Base-by-base conservation (phyloP, 2,329 filamentous ascomycete species). In the Karstenula rhodostoma region DNA sequence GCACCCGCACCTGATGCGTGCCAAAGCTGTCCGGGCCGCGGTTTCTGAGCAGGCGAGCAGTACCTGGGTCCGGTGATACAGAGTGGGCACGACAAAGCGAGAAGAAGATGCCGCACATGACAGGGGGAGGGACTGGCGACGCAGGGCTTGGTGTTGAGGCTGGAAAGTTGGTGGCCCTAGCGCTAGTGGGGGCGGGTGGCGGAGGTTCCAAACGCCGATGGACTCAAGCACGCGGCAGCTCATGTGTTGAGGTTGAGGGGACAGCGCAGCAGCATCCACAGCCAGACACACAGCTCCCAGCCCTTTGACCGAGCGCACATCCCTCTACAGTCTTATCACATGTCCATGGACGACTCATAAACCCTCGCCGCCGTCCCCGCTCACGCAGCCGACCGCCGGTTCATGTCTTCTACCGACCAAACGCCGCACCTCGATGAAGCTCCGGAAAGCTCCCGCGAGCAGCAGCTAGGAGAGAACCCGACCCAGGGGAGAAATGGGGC, bases 61-160 rank as follows among this genome's bases (percentile, higher is more conserved):
- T 76, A 3, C 53, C 63, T 0, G 64, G 15, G 43, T 75, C 68
- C 6, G 75, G 73, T 4, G 35, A 48, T 46, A 73, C 53, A 50
- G 71, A 62, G 33, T 37, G 63, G 57, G 66, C 48, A 52, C 61
- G 67, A 64, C 79, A 79, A 64, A 85, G 73, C 19, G 82, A 83
- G 72, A 82, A 84, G 73, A 82, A 85, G 62, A 85, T 86, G 67
- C 83, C 84, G 64, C 77, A 79, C 77, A 78, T 79, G 59, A 50
- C 51, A 55, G 47, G 49, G 60, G 47, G 44, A 55, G 44, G 6
- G 33, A 19, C 19, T 51, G 19, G 37, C 42, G 22, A 55, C 37
- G 48, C 48, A 33, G 48, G 48, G 48, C 27, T n/a, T 53, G 50
- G 35, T 27, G 54, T 40, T 35, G 54, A 37, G 29, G 43, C 54